Evolutionary conservation across 306 rosid species (phyloP), one percentile per base, ranked within the genome.

Genomic region (Dalbergia cochinchinensis): DNA sequence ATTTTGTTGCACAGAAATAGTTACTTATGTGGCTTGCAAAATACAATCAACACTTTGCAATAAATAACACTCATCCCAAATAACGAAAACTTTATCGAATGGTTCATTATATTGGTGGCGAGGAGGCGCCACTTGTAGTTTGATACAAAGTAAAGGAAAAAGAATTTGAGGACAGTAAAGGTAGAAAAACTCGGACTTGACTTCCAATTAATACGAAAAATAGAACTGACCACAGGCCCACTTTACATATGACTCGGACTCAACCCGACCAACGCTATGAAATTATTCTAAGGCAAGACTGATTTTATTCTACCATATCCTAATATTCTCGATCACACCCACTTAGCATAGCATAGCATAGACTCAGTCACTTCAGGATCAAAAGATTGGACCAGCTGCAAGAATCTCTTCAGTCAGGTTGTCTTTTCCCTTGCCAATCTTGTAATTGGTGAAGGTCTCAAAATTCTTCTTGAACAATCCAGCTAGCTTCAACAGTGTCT

Each of bases 381-480:
- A 92, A 78, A 90, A 86, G 79, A 31, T 66, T 5, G 97, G 97
- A 82, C 97, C 97, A 3, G 93, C 96, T 31, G 90, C 91, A 11
- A 93, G 86, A 81, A 93, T 91, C 85, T 93, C 92, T 70, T 87
- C 86, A 4, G 92, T 88, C 63, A 91, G 86, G 60, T 81, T 88
- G 82, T 68, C 31, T 1, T 2, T 70, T 64, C 79, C 91, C 66
- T 80, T 79, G 13, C 97, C 97, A 66, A 93, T 88, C 85, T 81
- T 89, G 87, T 91, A 76, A 73, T 79, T 80, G 42, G 83, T 55
- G 85, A 93, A 93, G 9, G 83, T 89, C 60, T 83, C 91, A 42
- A 93, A 93, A 63, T 93, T 93, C 39, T 87, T 91, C 87, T 81
- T 91, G 90, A 93, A 93, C 76, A 93, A 63, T 10, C 91, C 86